Conservation (phyloP, 2,329 filamentous ascomycete genomes). For the Calonectria pauciramosa region DNA sequence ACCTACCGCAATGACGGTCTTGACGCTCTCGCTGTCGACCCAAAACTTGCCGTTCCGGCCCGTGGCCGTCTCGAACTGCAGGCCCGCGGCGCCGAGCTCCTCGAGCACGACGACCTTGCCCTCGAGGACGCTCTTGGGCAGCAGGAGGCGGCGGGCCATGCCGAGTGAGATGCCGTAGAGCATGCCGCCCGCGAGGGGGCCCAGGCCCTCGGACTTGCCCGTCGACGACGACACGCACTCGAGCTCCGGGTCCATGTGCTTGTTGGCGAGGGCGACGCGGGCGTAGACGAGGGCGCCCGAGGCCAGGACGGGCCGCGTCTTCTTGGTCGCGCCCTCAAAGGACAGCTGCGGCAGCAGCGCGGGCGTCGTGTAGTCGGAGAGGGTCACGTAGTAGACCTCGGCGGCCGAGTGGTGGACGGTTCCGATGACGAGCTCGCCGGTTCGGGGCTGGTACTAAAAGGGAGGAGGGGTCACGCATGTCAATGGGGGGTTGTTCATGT, state of each 20-base stretch:
- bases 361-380: slow-evolving; percentile 74
- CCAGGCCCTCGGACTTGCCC: slow-evolving; percentile 89
- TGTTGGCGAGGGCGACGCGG: slow-evolving; percentile 81
- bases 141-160: slow-evolving; percentile 85
- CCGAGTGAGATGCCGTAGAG: slow-evolving; percentile 83
- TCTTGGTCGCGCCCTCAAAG: slow-evolving; percentile 95
- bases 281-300: slow-evolving; percentile 89
- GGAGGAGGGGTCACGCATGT: slow-evolving; percentile 27
- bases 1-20: slow-evolving; percentile 82
- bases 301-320: slow-evolving; percentile 85
- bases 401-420: slow-evolving; percentile 81
- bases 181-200: slow-evolving; percentile 88
- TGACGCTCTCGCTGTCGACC: slow-evolving; percentile 84
- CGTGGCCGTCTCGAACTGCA: slow-evolving; percentile 93
- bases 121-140: slow-evolving; percentile 70
- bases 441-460: slow-evolving; percentile 79
- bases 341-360: slow-evolving; percentile 87
- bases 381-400: slow-evolving; percentile 84
- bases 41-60: slow-evolving; percentile 94
- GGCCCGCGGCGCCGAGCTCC: slow-evolving; percentile 79
- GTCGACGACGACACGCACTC: slow-evolving; percentile 90
- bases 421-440: slow-evolving; percentile 90
- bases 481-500: slow-evolving; percentile 41
- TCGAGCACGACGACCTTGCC: slow-evolving; percentile 82
- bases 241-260: slow-evolving; percentile 89